Evolutionary conservation across 495 filamentous ascomycete genomes (phyloP).

Genomic region (Hypoxylon perforatum): DNA sequence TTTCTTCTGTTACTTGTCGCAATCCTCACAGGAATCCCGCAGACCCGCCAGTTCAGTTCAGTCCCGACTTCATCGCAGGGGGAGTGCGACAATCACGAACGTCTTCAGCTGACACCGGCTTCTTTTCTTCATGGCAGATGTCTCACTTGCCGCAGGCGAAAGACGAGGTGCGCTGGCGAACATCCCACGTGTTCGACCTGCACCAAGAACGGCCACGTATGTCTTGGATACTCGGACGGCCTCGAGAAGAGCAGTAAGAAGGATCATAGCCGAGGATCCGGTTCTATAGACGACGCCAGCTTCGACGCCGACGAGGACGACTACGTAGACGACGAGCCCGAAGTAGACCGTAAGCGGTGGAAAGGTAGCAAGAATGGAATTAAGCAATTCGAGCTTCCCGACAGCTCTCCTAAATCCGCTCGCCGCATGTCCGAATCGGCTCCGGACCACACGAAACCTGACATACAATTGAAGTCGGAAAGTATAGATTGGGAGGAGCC

Average conservation of each 20-base stretch:
- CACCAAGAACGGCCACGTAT: slow-evolving; percentile 76
- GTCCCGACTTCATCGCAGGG: slow-evolving; percentile 43
- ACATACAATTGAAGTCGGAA: slow-evolving; percentile 42
- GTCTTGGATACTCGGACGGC: slow-evolving; percentile 72
- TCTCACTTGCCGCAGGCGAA: slow-evolving; percentile 82
- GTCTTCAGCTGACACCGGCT: slow-evolving; percentile 27
- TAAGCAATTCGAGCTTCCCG: slow-evolving; percentile 31
- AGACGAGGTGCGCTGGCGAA: slow-evolving; percentile 85
- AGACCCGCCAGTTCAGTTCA: slow-evolving; percentile 37
- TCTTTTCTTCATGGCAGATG: slow-evolving; percentile 62
- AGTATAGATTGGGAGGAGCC: slow-evolving; percentile 45
- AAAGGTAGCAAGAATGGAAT: slow-evolving; percentile 37
- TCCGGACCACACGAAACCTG: slow-evolving; percentile 37
- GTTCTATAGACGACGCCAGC: slow-evolving; percentile 19
- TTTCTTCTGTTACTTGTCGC: slow-evolving; percentile 26
- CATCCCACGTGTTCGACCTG: slow-evolving; percentile 80
- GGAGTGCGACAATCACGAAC: slow-evolving; percentile 32
- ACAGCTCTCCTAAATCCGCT: slow-evolving; percentile 33
- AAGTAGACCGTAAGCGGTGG: slow-evolving; percentile 49
- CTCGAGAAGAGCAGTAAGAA: slow-evolving; percentile 59
- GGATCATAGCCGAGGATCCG: slow-evolving; percentile 29
- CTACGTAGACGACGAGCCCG: slow-evolving; percentile 48
- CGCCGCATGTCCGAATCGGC: slow-evolving; percentile 37
- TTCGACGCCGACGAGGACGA: slow-evolving; percentile 45
- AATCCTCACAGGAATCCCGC: slow-evolving; percentile 38